A percentile compares a stretch with the other conserved stretches of the same genome.
phyloP scores from a whole-genome alignment of 1,284 basidiomycete species.

The Apiotrichum mycotoxinovorans region DNA sequence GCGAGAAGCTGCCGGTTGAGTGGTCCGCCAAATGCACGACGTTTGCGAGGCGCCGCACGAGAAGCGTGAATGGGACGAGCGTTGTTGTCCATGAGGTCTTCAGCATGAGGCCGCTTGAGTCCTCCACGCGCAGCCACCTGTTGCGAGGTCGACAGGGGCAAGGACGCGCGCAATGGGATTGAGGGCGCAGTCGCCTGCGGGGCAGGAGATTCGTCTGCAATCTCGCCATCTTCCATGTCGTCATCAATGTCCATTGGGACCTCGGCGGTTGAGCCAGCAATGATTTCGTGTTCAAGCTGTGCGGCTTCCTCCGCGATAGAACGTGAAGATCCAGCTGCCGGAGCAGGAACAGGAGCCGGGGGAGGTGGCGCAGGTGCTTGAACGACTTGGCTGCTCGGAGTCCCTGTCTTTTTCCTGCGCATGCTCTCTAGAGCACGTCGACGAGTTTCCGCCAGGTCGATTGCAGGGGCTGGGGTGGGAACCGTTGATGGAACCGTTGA shows the following conservation, averaged over 20 bases:
- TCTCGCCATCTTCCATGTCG: slow-evolving; percentile 42
- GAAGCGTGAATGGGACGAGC: slow-evolving; percentile 10
- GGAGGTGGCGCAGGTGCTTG: background rate
- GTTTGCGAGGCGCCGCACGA: slow-evolving; percentile 14
- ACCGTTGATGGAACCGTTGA: too few species aligned
- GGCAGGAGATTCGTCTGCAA: slow-evolving; percentile 14
- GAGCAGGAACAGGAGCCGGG: background rate
- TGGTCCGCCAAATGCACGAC: slow-evolving; percentile 26
- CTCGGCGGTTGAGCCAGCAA: slow-evolving; percentile 17
- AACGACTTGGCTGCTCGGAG: background rate
- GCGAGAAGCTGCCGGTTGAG: slow-evolving; percentile 24
- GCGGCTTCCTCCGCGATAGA: slow-evolving; percentile 32
- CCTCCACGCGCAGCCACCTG: slow-evolving; percentile 20
- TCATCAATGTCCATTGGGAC: slow-evolving; percentile 28
- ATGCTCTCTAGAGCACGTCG: slow-evolving; percentile 37
- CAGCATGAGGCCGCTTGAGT: slow-evolving; percentile 36
- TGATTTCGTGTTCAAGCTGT: slow-evolving; percentile 32
- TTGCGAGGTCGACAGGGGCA: slow-evolving; percentile 5
- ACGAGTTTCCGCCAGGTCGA: slow-evolving; percentile 30
- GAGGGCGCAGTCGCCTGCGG: background rate
- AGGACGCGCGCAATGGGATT: background rate
- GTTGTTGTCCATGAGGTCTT: slow-evolving; percentile 37
- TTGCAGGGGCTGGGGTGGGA: slow-evolving; percentile 6
- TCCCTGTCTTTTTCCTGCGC: slow-evolving; percentile 14
- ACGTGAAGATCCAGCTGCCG: background rate